Base-by-base conservation (phyloP, 2,329 filamentous ascomycete genomes). In the Apiospora hydei region DNA sequence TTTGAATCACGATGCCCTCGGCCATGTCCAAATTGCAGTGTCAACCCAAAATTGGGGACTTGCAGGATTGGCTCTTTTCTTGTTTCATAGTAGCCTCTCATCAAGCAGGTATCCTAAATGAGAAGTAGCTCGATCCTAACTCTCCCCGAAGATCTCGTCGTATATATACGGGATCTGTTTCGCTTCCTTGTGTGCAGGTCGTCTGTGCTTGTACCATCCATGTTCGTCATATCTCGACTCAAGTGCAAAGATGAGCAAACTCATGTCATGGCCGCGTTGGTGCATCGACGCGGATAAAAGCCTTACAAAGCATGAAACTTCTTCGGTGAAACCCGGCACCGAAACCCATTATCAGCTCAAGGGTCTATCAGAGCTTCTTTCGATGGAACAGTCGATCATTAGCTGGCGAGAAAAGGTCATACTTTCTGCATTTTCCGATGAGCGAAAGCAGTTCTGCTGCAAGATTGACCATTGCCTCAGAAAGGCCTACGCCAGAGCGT, bases 381-480 rank as follows among this genome's bases (percentile, higher is more conserved):
- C 46, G 13, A 30, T 69, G 44, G 30, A 38, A 8, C 43, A n/a
- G 21, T 13, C 24, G 14, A 49, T 68, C 18, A 46, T 47, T 16
- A 24, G 53, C 34, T 71, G 64, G 70, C 44, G 61, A 18, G 11
- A 46, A 16, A 18, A 34, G 11, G 21, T 46, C 21, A 26, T 57
- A n/a, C 13, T 47, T 30, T 49, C 34, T 26, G 49, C 26, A n/a
- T 38, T 71, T 43, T 18, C 18, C 34, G 18, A 14, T 6, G 16
- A 69, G 24, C 70, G 70, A 8, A 69, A 72, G 46, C 24, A 24
- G 14, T 69, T 72, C 26, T 57, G 67, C 30, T 34, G 21, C 14
- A 44, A 61, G 24, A 71, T 73, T 49, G 61, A 43, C 11, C 24
- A 44, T 10, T 43, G 70, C 21, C 57, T 73, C 47, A 41, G 53